These are phyloP conservation scores for Lathyrus tuberosus DNA, from an alignment of 306 rosid genomes.

Conservation along the genomic window DNA sequence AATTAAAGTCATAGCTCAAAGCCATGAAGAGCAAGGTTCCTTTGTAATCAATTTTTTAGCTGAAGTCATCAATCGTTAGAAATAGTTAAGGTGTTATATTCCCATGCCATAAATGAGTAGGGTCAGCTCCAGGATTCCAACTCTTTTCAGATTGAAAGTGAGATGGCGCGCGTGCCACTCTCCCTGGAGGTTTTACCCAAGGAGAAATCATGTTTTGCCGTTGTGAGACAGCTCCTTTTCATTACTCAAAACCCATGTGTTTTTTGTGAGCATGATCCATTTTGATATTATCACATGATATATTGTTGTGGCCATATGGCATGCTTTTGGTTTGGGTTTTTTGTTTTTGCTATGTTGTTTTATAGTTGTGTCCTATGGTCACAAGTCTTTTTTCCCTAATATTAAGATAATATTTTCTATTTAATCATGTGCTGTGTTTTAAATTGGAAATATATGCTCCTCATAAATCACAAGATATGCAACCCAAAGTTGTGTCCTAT, in stretches of 20 bases:
- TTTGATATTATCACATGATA: too few relatives aligned
- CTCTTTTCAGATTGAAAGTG: slow-evolving; percentile 4
- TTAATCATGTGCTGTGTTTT: background rate
- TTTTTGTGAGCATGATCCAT: too few relatives aligned
- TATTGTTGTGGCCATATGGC: too few relatives aligned
- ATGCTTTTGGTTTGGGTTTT: too few relatives aligned
- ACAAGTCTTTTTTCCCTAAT: background rate
- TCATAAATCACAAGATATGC: background rate
- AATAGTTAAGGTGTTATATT: background rate
- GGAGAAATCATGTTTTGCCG: background rate
- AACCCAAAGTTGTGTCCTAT: background rate
- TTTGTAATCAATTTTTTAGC: background rate
- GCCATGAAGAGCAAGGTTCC: background rate
- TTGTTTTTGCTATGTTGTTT: too few relatives aligned
- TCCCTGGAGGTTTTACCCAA: slow-evolving; percentile 3
- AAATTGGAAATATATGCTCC: background rate
- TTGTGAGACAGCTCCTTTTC: background rate
- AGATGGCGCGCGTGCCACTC: background rate
- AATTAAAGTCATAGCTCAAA: background rate
- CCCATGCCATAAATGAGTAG: slow-evolving; percentile 2
- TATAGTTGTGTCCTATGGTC: too few relatives aligned
- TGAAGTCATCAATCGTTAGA: background rate
- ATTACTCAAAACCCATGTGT: background rate
- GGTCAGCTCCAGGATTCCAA: background rate
- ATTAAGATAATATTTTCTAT: background rate